Evolutionary conservation across 2,329 filamentous ascomycete species (phyloP).

Genomic region (Monosporascus cannonballus): DNA sequence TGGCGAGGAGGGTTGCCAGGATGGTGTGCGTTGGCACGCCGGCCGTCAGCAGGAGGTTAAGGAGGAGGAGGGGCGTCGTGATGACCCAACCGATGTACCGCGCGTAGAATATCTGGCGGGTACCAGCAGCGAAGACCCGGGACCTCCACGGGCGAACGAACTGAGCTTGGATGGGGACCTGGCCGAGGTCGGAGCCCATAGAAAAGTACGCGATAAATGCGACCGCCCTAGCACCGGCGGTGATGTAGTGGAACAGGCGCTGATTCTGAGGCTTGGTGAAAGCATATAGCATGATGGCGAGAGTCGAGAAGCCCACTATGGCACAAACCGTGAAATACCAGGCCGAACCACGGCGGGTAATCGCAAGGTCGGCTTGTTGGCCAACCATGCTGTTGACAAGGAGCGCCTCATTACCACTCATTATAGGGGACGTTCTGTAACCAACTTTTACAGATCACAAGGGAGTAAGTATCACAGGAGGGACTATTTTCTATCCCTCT

Average conservation of each 20-base stretch:
- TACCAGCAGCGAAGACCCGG: conserved; percentile 39
- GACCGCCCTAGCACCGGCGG: conserved; percentile 50
- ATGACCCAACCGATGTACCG: conserved; percentile 60
- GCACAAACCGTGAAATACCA: conserved; percentile 58
- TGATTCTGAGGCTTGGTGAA: conserved; percentile 47
- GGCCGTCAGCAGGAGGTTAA: conserved; percentile 57
- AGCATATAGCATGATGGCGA: conserved; percentile 46
- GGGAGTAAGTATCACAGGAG: background rate
- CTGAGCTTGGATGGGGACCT: conserved; percentile 56
- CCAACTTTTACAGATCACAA: background rate
- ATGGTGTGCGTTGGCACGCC: conserved; percentile 61
- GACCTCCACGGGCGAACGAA: conserved; percentile 37
- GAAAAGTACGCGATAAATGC: conserved; percentile 59
- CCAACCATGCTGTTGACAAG: conserved; percentile 37
- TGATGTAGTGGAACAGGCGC: conserved; percentile 60
- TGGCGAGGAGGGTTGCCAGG: conserved; percentile 54
- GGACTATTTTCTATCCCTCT: background rate
- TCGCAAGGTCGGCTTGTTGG: conserved; percentile 49
- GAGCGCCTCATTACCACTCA: conserved; percentile 39
- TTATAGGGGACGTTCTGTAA: conserved; percentile 5
- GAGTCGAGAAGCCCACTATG: conserved; percentile 48
- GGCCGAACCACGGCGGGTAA: conserved; percentile 54
- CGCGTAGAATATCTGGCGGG: conserved; percentile 61
- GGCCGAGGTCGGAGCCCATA: conserved; percentile 62
- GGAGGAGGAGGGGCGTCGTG: conserved; percentile 58